phyloP scores from a whole-genome alignment of 805 yeast genomes.

The Myxozyma melibiosi region DNA sequence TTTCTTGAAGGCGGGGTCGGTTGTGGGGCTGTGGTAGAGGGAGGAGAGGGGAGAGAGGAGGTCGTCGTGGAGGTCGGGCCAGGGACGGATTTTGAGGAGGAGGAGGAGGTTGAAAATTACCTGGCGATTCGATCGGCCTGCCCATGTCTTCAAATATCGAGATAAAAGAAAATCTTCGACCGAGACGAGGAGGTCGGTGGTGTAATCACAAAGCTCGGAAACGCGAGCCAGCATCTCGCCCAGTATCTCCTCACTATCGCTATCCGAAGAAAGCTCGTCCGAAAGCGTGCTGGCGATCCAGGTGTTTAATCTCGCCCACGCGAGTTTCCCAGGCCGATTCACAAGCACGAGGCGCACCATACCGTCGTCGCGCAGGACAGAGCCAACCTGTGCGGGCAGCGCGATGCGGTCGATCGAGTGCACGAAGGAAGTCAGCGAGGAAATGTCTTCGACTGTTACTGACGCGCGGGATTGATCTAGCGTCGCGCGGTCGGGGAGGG shows the following conservation, averaged over 20 bases:
- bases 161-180: constrained; percentile 16
- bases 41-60: background rate
- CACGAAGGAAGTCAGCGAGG: constrained; percentile 14
- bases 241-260: background rate
- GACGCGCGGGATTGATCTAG: constrained; percentile 7
- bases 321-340: constrained; percentile 12
- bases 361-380: constrained; percentile 23
- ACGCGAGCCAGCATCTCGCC: constrained; percentile 11
- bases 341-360: constrained; percentile 18
- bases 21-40: background rate
- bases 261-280: constrained; percentile 6
- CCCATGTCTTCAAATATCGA: constrained; percentile 16
- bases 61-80: constrained; percentile 3
- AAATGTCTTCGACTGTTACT: constrained; percentile 20
- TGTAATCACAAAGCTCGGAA: constrained; percentile 12
- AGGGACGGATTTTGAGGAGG: constrained; percentile 3
- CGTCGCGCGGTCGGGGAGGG: constrained; percentile 4
- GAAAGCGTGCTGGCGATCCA: constrained; percentile 14
- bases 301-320: constrained; percentile 24
- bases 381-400: constrained; percentile 28
- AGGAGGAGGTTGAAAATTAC: constrained; percentile 8
- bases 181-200: constrained; percentile 2
- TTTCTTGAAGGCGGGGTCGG: no score
- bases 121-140: constrained; percentile 8
- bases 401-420: constrained; percentile 11